These are phyloP conservation scores for Rhodotorula glutinis DNA, from an alignment of 1,284 basidiomycete species.

Conservation along the genomic window DNA sequence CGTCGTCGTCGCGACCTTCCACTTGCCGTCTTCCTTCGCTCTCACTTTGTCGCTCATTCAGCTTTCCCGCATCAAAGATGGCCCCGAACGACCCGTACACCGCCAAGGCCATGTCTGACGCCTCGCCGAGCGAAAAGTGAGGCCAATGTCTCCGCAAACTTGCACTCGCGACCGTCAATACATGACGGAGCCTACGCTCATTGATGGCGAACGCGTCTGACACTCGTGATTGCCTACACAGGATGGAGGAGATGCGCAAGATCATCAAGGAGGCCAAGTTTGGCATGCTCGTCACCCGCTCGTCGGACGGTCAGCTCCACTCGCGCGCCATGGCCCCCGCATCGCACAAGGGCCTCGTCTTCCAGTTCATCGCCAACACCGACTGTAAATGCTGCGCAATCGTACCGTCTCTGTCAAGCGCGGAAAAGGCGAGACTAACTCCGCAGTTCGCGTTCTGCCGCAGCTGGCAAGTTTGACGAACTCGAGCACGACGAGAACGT, in stretches of 20 bases:
- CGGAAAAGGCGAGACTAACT: too few species aligned
- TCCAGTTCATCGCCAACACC: constrained; percentile 74
- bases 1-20: not conserved
- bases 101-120: constrained; percentile 33
- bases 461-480: constrained; percentile 38
- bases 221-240: not conserved
- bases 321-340: constrained; percentile 61
- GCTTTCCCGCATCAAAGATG: constrained; percentile 4
- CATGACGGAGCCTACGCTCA: not conserved
- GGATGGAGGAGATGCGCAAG: constrained; percentile 17
- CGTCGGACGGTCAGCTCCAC: constrained; percentile 70
- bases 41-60: not conserved
- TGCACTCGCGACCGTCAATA: not conserved
- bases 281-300: constrained; percentile 76
- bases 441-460: not conserved
- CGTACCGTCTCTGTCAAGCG: too few species aligned
- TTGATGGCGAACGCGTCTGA: too few species aligned
- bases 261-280: constrained; percentile 44
- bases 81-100: constrained; percentile 37
- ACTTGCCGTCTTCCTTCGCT: not conserved
- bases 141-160: not conserved
- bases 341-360: constrained; percentile 45
- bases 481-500: constrained; percentile 34
- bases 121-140: constrained; percentile 31
- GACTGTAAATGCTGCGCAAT: constrained; percentile 53